phyloP scores from a whole-genome alignment of 2,329 filamentous ascomycete genomes.

The Microdochium trichocladiopsis region DNA sequence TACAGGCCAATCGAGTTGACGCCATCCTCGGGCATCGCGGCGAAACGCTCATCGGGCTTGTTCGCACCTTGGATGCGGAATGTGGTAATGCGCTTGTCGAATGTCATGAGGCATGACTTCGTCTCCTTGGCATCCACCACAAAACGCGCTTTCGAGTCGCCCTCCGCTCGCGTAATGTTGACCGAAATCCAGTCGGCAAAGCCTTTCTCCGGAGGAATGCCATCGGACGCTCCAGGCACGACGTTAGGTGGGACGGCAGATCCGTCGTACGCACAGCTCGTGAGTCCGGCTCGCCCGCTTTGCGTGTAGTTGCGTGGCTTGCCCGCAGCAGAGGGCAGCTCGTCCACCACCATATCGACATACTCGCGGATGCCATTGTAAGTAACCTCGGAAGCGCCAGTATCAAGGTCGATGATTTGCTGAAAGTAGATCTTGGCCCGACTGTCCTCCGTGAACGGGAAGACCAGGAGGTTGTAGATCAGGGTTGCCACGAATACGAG shows the following conservation, averaged over 20 bases:
- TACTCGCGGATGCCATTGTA: constrained; percentile 63
- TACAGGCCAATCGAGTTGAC: constrained; percentile 69
- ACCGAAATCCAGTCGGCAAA: constrained; percentile 59
- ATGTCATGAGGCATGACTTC: constrained; percentile 67
- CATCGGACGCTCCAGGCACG: constrained; percentile 34
- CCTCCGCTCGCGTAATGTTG: constrained; percentile 40
- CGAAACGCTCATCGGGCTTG: constrained; percentile 57
- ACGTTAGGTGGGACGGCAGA: constrained; percentile 54
- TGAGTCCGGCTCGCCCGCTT: constrained; percentile 40
- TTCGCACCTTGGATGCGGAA: constrained; percentile 58
- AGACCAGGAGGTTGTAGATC: constrained; percentile 79
- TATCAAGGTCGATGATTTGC: constrained; percentile 72
- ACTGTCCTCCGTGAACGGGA: constrained; percentile 76
- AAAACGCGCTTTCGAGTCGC: constrained; percentile 49
- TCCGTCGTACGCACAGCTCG: constrained; percentile 66
- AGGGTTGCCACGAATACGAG: constrained; percentile 67
- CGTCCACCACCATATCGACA: constrained; percentile 56
- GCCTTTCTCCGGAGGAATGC: constrained; percentile 30
- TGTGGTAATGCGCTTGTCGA: constrained; percentile 58
- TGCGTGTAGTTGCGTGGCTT: constrained; percentile 37
- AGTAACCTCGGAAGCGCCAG: constrained; percentile 60
- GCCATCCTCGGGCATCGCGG: constrained; percentile 54
- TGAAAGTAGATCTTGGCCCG: constrained; percentile 84
- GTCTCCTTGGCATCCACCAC: constrained; percentile 67
- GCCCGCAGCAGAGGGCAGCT: constrained; percentile 64